A percentile compares a stretch with the other conserved stretches of the same genome.
Evolutionary conservation across 148 eudicot genomes (phyloP).

Genomic region (Agrostemma githago): DNA sequence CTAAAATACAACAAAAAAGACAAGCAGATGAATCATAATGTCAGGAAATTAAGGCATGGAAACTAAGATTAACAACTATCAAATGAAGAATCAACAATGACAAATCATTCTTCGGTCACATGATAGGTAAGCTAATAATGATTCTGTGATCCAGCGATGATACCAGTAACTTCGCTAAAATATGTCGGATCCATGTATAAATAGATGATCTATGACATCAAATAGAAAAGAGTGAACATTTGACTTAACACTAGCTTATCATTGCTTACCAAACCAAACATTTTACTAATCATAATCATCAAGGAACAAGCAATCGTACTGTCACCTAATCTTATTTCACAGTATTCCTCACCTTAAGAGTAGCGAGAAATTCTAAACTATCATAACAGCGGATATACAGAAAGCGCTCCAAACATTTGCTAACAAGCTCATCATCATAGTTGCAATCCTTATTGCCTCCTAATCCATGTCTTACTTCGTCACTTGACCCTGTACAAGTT

Average conservation of each 20-base stretch:
- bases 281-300: neutral
- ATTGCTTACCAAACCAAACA: neutral
- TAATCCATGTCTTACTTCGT: slow-evolving; percentile 22
- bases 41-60: slow-evolving; percentile 1
- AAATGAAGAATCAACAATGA: neutral
- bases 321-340: neutral
- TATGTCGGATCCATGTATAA: neutral
- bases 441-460: slow-evolving; percentile 23
- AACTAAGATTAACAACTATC: neutral
- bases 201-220: neutral
- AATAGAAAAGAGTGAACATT: neutral
- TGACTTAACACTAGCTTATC: neutral
- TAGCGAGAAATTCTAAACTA: slow-evolving; percentile 72
- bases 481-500: slow-evolving; percentile 28
- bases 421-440: slow-evolving; percentile 51
- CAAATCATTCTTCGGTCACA: neutral
- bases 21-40: neutral
- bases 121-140: neutral
- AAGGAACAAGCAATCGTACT: neutral
- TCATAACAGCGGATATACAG: slow-evolving; percentile 72
- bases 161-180: neutral
- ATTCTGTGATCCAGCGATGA: neutral
- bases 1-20: slow-evolving; percentile 34
- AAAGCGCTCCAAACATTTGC: slow-evolving; percentile 76
- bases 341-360: slow-evolving; percentile 58